Evolutionary conservation across 1,284 basidiomycete species (phyloP).

Genomic region (Hemileccinum hortonii): DNA sequence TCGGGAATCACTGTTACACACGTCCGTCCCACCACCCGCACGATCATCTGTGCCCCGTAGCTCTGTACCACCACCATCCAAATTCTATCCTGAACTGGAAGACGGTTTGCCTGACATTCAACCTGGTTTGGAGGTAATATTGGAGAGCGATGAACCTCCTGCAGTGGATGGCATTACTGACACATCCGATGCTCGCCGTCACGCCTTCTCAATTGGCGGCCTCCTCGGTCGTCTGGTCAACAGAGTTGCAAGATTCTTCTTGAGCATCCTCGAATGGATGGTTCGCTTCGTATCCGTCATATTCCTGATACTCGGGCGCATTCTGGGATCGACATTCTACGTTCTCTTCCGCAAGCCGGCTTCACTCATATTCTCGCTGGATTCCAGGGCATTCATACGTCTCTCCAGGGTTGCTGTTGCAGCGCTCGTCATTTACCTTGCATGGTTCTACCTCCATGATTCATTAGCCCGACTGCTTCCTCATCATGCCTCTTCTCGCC

Average conservation of each 20-base stretch:
- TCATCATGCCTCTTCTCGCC: conserved; percentile 20
- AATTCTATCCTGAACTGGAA: conserved; percentile 23
- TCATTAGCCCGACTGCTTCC: conserved; percentile 30
- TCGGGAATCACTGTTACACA: conserved; percentile 24
- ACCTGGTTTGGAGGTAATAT: conserved; percentile 55
- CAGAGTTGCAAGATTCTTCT: conserved; percentile 26
- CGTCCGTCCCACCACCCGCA: conserved; percentile 24
- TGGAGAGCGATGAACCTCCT: conserved; percentile 54
- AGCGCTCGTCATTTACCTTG: conserved; percentile 41
- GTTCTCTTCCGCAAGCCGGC: conserved; percentile 44
- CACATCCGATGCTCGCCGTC: conserved; percentile 25
- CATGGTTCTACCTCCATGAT: conserved; percentile 43
- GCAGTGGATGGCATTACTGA: conserved; percentile 30
- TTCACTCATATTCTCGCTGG: conserved; percentile 35
- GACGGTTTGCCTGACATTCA: conserved; percentile 45
- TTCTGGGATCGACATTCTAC: conserved; percentile 46
- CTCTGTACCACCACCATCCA: conserved; percentile 39
- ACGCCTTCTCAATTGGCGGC: conserved; percentile 45
- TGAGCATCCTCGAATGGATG: conserved; percentile 43
- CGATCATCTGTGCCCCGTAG: conserved; percentile 34
- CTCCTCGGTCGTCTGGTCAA: conserved; percentile 48
- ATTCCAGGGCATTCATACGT: conserved; percentile 29
- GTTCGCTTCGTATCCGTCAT: conserved; percentile 28
- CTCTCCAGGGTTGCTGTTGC: conserved; percentile 40
- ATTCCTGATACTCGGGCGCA: conserved; percentile 37